Evolutionary conservation across 2,329 filamentous ascomycete genomes (phyloP), one percentile per base, ranked within the genome.

Genomic region (Microsporum audouinii): DNA sequence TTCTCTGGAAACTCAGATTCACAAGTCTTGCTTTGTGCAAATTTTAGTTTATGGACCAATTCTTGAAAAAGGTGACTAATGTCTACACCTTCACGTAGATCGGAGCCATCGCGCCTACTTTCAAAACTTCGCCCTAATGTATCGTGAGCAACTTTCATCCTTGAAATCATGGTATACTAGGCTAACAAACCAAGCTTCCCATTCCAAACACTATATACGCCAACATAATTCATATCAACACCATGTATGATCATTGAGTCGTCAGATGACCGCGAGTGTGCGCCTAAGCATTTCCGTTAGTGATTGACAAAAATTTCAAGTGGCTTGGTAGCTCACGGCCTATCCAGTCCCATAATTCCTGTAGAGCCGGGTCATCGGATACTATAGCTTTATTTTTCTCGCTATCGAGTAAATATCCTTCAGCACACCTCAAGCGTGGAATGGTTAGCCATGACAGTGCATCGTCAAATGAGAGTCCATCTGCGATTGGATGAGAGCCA

Each of bases 191-290:
- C 79, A 29, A 84, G 70, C 51, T 80, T 79, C 65, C 82, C 80
- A 57, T 77, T 79, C 82, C 83, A 86, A 12, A 86, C 76, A 43
- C 77, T 78, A 63, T 76, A 77, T 8, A 87, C 77, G 1, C 84
- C 84, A 23, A 86, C 69, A 67, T 82, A 86, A 66, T 81, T 84
- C 59, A 86, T 70, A 67, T 86, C 84, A 14, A 85, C 71, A 1
- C 76, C 76, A 56, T 80, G 78, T 29, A 79, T 75, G 8, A 82
- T 75, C 81, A 86, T 84, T 5, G 78, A 78, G 36, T 79, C 75
- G 36, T 77, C 74, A 47, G 74, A 66, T 41, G 76, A 75, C 56
- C 74, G 71, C 12, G 64, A 65, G 31, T 71, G 72, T 36, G 77
- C 72, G 57, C 72, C 75, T 77, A 62, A 10, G 29, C 5, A 5